These are phyloP conservation scores for Thraustochytrium striatum DNA, from an alignment of 352 stramenopile species.

Conservation along the genomic window DNA sequence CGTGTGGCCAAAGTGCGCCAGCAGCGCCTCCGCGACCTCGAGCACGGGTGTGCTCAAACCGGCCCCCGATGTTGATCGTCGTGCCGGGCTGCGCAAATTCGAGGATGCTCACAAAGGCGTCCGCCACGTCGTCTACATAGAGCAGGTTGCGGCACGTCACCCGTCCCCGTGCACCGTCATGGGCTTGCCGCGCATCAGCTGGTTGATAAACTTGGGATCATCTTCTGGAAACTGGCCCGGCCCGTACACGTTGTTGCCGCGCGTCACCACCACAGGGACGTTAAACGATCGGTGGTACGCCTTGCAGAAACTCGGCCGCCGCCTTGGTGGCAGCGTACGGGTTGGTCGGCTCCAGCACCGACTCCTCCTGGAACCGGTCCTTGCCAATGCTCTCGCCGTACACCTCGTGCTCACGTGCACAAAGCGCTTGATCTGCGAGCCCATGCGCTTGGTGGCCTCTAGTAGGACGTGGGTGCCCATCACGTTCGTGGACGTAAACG, in stretches of 20 bases:
- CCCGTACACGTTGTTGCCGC: conserved; percentile 98
- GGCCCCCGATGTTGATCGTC: conserved; percentile 94
- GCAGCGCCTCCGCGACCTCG: too few relatives aligned
- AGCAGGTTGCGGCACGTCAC: conserved; percentile 92
- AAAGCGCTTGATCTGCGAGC: conserved; percentile 78
- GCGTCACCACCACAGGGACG: conserved; percentile 91
- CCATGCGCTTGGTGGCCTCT: conserved; percentile 83
- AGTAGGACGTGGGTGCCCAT: conserved; percentile 94
- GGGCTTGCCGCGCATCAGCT: conserved; percentile 76
- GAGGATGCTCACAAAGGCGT: conserved; percentile 91
- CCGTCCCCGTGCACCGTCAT: conserved; percentile 93
- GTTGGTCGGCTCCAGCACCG: conserved; percentile 83
- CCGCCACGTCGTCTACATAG: conserved; percentile 92
- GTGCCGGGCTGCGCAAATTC: conserved; percentile 65
- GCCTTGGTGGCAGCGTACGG: conserved; percentile 97
- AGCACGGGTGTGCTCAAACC: conserved; percentile 66
- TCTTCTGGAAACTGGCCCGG: conserved; percentile 98
- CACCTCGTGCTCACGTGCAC: conserved; percentile 96
- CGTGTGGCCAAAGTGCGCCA: too few relatives aligned
- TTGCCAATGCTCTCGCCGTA: conserved; percentile 78
- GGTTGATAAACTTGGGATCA: conserved; percentile 97
- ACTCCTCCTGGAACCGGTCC: conserved; percentile 49
- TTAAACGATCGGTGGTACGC: conserved; percentile 85
- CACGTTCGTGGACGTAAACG: conserved; percentile 97
- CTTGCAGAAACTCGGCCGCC: conserved; percentile 94